These are phyloP conservation scores for Hura crepitans DNA, from an alignment of 441 rosid species.

Conservation along the genomic window DNA sequence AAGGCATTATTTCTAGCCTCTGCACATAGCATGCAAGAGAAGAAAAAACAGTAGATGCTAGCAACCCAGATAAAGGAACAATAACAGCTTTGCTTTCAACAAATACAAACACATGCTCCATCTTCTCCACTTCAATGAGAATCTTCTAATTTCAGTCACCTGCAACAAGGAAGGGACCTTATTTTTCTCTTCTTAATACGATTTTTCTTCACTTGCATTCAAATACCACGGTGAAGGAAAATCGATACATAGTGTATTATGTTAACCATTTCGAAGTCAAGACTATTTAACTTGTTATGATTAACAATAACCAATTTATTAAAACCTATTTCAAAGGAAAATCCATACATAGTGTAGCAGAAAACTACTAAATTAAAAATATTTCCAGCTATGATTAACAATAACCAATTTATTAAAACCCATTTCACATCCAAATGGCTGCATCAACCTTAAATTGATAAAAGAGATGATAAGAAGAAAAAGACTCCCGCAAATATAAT, in stretches of 20 bases:
- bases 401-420: constrained; percentile 5
- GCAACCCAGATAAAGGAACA: constrained; percentile 11
- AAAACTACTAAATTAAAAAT: neutral
- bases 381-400: neutral
- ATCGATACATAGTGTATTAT: neutral
- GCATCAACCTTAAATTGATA: neutral
- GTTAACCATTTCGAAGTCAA: neutral
- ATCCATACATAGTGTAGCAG: neutral
- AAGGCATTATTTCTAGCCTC: constrained; percentile 9
- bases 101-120: constrained; percentile 17
- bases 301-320: constrained; percentile 2
- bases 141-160: constrained; percentile 26
- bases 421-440: neutral
- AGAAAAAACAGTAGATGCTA: neutral
- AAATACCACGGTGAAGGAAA: neutral
- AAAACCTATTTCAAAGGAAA: constrained; percentile 3
- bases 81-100: constrained; percentile 14
- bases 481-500: neutral
- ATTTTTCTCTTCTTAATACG: neutral
- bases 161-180: constrained; percentile 19
- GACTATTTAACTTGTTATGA: constrained; percentile 1
- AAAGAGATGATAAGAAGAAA: constrained; percentile 1
- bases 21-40: constrained; percentile 2
- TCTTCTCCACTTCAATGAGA: constrained; percentile 15
- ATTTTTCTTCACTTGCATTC: constrained; percentile 1